phyloP scores from a whole-genome alignment of 2,329 filamentous ascomycete genomes.

The Aciculosporium take region DNA sequence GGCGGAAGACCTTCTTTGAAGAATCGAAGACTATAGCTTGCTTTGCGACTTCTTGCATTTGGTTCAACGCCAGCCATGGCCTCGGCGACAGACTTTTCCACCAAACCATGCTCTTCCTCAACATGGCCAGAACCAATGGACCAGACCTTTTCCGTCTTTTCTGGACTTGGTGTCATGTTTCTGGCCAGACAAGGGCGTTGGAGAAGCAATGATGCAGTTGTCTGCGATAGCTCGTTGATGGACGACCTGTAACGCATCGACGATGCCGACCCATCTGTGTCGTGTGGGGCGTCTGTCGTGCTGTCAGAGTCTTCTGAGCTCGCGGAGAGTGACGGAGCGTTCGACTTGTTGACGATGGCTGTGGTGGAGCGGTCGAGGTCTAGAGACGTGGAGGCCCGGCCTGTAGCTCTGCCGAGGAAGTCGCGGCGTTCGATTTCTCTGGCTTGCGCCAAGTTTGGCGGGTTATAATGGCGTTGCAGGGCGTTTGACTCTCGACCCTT shows the following conservation, averaged over 20 bases:
- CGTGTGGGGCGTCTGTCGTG: constrained; percentile 10
- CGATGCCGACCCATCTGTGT: constrained; percentile 6
- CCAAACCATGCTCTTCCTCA: constrained; percentile 38
- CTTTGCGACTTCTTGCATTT: constrained; percentile 51
- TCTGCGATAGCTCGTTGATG: constrained; percentile 7
- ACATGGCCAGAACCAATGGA: constrained; percentile 42
- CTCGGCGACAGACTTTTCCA: constrained; percentile 51
- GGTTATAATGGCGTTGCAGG: constrained; percentile 19
- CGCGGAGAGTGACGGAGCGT: constrained; percentile 14
- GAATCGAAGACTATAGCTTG: constrained; percentile 51
- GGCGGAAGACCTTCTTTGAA: constrained; percentile 51
- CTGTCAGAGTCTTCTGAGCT: constrained; percentile 16
- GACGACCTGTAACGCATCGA: constrained; percentile 6
- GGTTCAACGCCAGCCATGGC: constrained; percentile 46
- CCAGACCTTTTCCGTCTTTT: constrained; percentile 51
- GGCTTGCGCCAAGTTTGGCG: constrained; percentile 18
- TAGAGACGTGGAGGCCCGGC: constrained; percentile 19
- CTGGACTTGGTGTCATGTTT: constrained; percentile 29
- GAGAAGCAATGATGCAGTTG: constrained; percentile 11
- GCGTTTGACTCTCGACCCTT: constrained; percentile 16
- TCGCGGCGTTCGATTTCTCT: constrained; percentile 23
- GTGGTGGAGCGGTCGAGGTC: constrained; percentile 18
- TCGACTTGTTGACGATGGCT: constrained; percentile 13
- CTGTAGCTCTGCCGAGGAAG: constrained; percentile 16
- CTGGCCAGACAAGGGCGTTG: constrained; percentile 27